Evolutionary conservation across 306 rosid species (phyloP).

Genomic region (Neltuma alba): DNA sequence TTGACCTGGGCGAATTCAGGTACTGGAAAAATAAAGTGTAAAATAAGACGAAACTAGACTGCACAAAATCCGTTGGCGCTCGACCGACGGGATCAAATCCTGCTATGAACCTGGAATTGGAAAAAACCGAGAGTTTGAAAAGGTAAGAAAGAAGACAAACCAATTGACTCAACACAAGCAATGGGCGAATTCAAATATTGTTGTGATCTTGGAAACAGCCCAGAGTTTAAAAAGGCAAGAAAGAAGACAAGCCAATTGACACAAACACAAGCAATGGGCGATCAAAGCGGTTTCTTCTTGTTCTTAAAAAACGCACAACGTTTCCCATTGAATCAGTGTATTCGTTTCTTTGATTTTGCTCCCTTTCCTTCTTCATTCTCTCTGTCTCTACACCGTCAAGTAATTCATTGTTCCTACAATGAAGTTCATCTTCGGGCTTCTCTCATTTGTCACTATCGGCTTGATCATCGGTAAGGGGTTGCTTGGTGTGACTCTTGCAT

Average conservation of each 20-base stretch:
- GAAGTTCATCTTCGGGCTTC: conserved; percentile 79
- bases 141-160: neutral
- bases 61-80: neutral
- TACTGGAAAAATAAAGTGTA: too few relatives aligned
- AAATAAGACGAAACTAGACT: too few relatives aligned
- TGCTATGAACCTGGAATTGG: neutral
- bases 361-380: neutral
- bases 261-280: neutral
- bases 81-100: neutral
- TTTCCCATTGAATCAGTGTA: neutral
- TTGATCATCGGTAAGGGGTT: conserved; percentile 68
- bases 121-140: neutral
- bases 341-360: neutral
- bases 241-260: neutral
- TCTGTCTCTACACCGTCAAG: neutral
- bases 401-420: conserved; percentile 54
- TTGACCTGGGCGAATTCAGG: too few relatives aligned
- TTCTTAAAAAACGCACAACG: neutral
- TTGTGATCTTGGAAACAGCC: neutral
- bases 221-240: neutral
- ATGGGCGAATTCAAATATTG: too few relatives aligned
- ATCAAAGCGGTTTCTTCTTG: neutral
- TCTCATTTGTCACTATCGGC: conserved; percentile 86
- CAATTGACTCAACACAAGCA: neutral
- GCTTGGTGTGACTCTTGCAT: too few relatives aligned